Base-by-base conservation (phyloP, 352 stramenopile genomes). In the Globisporangium heterothallicum region DNA sequence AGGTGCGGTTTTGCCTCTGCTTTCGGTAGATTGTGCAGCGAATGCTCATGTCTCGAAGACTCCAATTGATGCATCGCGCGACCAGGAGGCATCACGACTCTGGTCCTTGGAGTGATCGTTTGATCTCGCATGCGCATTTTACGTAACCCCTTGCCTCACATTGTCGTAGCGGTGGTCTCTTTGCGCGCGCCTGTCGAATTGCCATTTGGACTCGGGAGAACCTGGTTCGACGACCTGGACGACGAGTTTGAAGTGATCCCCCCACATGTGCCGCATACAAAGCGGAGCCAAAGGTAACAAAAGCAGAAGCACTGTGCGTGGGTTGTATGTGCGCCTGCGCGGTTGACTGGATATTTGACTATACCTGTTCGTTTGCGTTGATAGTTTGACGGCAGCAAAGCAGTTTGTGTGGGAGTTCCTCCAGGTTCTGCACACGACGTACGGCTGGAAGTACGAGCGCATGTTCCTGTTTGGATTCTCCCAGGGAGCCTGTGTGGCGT, bases 391-490 rank as follows among this genome's bases (percentile, higher is more conserved):
- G 22, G 42, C 35, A 0, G 62, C 70, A 4, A 27, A 54, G 9
- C 60, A 76, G 21, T 75, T 70, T 46, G 49, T 86, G n/a, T 68
- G 61, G 60, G 56, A 35, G 6, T 81, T 86, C 49, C 45, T 88
- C 24, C 19, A 54, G 9, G 71, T 73, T 19, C 63, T 88, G 19
- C 74, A 77, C 19, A 51, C 72, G 29, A 25, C 47, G 16, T 86
- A 85, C 49, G 57, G 38, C 14, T 88, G 78, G 78, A 61, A 42
- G 9, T 70, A 70, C 35, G 66, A 78, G 19, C 65, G 73, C 34
- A 38, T 88, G 21, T 85, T 85, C 46, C 53, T 88, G 29, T 78
- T 88, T 27, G 78, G 64, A 2, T 86, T 84, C 50, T 86, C 78
- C 0, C 78, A 88, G 38, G 78, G 75, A 40, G 78, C 75, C 2